phyloP scores from a whole-genome alignment of 768 basidiomycete genomes.

The Leccinum truebloodii region DNA sequence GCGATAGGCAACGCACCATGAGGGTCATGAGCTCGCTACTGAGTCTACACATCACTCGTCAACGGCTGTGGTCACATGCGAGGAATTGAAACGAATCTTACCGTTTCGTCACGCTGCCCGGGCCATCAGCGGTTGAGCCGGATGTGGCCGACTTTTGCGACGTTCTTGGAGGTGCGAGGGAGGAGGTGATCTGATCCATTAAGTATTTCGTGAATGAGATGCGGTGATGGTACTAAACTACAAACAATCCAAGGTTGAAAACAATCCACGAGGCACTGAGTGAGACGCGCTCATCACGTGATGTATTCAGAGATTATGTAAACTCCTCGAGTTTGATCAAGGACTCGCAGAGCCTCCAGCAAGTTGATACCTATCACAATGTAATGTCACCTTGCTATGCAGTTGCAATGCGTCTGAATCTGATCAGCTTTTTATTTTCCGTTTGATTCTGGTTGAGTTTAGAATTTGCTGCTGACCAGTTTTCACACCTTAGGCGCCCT shows the following conservation, averaged over 20 bases:
- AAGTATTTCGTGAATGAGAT: constrained; percentile 18
- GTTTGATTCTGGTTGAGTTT: not conserved
- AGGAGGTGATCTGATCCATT: constrained; percentile 74
- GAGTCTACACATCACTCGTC: constrained; percentile 45
- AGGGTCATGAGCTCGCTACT: constrained; percentile 86
- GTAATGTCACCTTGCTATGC: too few species aligned
- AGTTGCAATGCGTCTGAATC: too few species aligned
- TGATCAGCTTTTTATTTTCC: not conserved
- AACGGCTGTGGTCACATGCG: constrained; percentile 3
- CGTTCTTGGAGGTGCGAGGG: constrained; percentile 59
- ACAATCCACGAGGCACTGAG: constrained; percentile 7
- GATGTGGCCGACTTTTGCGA: constrained; percentile 58
- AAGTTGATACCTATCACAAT: too few species aligned
- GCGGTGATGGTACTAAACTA: constrained; percentile 17
- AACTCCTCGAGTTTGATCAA: not conserved
- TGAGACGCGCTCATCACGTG: constrained; percentile 37
- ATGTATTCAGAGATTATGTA: not conserved
- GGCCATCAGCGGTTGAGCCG: constrained; percentile 53
- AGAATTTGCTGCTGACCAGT: not conserved
- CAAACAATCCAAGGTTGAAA: constrained; percentile 5
- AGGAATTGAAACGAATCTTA: constrained; percentile 26
- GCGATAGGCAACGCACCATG: constrained; percentile 58
- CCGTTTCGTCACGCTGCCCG: constrained; percentile 87
- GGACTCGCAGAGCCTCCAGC: too few species aligned
- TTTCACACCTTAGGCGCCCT: not conserved